Conservation (phyloP, 768 basidiomycete genomes). For the Hemileccinum rubropunctum region DNA sequence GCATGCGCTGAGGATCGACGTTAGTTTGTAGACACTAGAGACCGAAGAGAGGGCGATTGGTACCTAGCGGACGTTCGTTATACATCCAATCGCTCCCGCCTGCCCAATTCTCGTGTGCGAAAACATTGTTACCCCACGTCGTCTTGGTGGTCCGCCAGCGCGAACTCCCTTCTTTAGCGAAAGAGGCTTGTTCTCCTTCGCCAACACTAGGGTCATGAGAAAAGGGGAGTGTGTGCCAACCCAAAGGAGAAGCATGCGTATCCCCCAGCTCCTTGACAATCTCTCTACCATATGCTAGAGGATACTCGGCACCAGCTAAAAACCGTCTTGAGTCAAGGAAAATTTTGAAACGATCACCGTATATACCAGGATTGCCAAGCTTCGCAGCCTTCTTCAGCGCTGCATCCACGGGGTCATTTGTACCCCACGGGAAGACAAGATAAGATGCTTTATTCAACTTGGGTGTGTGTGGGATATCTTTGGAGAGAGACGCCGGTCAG, state of each 20-base stretch:
- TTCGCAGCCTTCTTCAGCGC: slow-evolving; percentile 12
- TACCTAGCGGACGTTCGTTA: slow-evolving; percentile 78
- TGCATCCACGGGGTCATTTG: too few relatives aligned
- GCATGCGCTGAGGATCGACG: not conserved
- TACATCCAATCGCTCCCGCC: slow-evolving; percentile 60
- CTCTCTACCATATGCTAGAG: slow-evolving; percentile 25
- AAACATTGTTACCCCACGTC: slow-evolving; percentile 89
- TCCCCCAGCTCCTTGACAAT: slow-evolving; percentile 70
- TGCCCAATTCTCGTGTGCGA: slow-evolving; percentile 93
- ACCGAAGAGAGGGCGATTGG: not conserved
- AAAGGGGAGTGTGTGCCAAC: slow-evolving; percentile 88
- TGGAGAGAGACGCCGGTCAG: too few relatives aligned
- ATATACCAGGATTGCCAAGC: too few relatives aligned
- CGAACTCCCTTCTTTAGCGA: slow-evolving; percentile 6
- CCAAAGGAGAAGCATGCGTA: slow-evolving; percentile 73
- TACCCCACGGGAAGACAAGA: too few relatives aligned
- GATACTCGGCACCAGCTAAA: not conserved
- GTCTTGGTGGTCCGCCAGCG: slow-evolving; percentile 68
- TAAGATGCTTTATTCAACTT: slow-evolving; percentile 17
- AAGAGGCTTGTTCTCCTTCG: slow-evolving; percentile 5
- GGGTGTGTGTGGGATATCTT: not conserved
- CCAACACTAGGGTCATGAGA: slow-evolving; percentile 55
- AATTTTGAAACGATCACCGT: too few relatives aligned
- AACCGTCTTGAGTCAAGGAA: too few relatives aligned
- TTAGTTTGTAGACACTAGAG: not conserved